Evolutionary conservation across 75 land plant genomes (phyloP).

Genomic region (Selaginella tamariscina): DNA sequence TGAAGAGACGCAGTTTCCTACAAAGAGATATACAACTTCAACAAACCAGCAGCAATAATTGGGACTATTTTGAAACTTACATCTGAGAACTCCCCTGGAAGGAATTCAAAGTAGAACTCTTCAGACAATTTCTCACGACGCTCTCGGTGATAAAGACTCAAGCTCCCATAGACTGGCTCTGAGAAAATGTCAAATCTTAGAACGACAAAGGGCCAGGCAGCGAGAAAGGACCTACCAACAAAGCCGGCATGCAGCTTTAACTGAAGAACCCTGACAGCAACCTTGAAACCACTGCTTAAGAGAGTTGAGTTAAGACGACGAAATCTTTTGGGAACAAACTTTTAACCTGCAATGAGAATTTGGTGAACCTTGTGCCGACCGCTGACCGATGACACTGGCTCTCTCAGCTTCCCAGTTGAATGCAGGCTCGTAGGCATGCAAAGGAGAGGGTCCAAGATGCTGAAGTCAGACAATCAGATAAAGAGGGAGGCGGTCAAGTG

Average conservation of each 20-base stretch:
- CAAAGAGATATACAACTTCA: neutral
- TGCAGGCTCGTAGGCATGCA: slow-evolving; percentile 92
- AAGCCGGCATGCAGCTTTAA: slow-evolving; percentile 84
- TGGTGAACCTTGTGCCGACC: slow-evolving; percentile 48
- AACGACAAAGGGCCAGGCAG: slow-evolving; percentile 13
- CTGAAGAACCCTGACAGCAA: slow-evolving; percentile 76
- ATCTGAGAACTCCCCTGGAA: slow-evolving; percentile 66
- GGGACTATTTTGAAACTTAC: slow-evolving; percentile 36
- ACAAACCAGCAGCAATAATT: too few relatives aligned
- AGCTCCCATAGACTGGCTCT: slow-evolving; percentile 95
- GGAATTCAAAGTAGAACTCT: slow-evolving; percentile 65
- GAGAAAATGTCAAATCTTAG: too few relatives aligned
- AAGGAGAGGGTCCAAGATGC: slow-evolving; percentile 78
- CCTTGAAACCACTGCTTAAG: slow-evolving; percentile 58
- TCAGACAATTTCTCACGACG: slow-evolving; percentile 89
- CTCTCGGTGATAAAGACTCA: slow-evolving; percentile 85
- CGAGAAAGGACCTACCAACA: slow-evolving; percentile 38
- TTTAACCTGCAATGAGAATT: slow-evolving; percentile 40
- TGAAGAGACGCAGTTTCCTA: slow-evolving; percentile 42
- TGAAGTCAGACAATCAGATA: slow-evolving; percentile 22
- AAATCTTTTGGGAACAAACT: too few relatives aligned
- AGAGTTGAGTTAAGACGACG: too few relatives aligned
- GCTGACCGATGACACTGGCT: slow-evolving; percentile 66
- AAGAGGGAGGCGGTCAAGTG: neutral
- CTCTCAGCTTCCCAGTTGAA: slow-evolving; percentile 95